Evolutionary conservation across 2,329 filamentous ascomycete species (phyloP), one percentile per base, ranked within the genome.

Genomic region (Beauveria sp.): DNA sequence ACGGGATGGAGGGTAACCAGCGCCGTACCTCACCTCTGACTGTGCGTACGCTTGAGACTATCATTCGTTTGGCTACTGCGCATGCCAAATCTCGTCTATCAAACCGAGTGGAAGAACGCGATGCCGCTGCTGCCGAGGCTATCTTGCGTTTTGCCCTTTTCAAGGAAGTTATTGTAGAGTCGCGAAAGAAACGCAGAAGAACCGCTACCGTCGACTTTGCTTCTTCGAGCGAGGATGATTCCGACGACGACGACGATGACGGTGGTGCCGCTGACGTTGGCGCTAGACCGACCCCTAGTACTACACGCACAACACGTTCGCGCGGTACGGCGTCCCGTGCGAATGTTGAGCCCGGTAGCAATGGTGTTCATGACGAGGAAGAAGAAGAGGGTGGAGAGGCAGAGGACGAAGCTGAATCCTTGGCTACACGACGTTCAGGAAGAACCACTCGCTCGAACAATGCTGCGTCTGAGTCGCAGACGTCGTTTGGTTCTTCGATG

Each of bases 11-110:
- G 70, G 90, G 92, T 61, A 97, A 96, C 70, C 91, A 96, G 74
- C 87, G 95, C 67, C 88, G 92, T 68, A 99, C 95, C 0, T 93
- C 90, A 47, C 95, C 95, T 5, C 90, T 99, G 80, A 99, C 95
- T 10, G 93, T 96, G 7, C 91, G 95, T 86, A 98, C 93, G 2
- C 81, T 99, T 18, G 95, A 99, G 75, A 99, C 95, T 0, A 82
- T 99, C n/a, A 98, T 99, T 72, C 95, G 95, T 86, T 82, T 99
- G 20, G 90, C 95, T 5, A 98, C 93, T 0, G 95, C 95, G 1
- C 95, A 99, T 68, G 95, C 95, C 63, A 99, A 98, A 76, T 86
- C 93, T 7, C 86, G 95, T 34, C 80, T 99, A 7, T 96, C 92
- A 1, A 92, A 86, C 70, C 82, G 91, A 46, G 91, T 99, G 3